Percentiles rank a stretch among this genome's conserved stretches.
phyloP scores from a whole-genome alignment of 225 moss, liverwort and hornwort species.

The Bryum argenteum region DNA sequence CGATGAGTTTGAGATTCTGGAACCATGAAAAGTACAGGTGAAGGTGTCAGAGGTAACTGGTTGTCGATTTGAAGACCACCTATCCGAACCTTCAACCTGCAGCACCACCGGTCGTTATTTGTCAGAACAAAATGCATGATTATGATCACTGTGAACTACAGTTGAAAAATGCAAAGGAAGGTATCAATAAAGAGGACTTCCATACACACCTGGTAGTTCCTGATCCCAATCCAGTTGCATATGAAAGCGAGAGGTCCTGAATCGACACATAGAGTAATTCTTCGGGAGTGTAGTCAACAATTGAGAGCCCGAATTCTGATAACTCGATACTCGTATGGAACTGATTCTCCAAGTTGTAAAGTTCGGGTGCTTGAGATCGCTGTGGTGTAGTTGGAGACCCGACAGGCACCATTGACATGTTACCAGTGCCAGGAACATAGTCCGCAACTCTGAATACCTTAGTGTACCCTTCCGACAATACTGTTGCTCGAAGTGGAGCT shows the following conservation, averaged over 20 bases:
- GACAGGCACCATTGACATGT: slow-evolving; percentile 52
- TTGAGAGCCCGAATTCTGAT: slow-evolving; percentile 86
- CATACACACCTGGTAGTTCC: slow-evolving; percentile 81
- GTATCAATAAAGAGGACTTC: not conserved
- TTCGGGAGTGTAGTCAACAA: slow-evolving; percentile 96
- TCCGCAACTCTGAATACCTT: slow-evolving; percentile 83
- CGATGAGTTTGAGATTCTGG: slow-evolving; percentile 72
- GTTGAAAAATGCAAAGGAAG: slow-evolving; percentile 2
- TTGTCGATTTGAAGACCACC: slow-evolving; percentile 92
- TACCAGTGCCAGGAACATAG: slow-evolving; percentile 63
- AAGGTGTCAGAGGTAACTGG: slow-evolving; percentile 89
- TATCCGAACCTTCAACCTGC: slow-evolving; percentile 84
- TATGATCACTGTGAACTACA: slow-evolving; percentile 6
- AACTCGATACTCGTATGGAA: slow-evolving; percentile 87
- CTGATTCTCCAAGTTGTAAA: slow-evolving; percentile 70
- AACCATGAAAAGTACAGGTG: slow-evolving; percentile 88
- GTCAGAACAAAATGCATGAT: slow-evolving; percentile 16
- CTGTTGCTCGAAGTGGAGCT: slow-evolving; percentile 66
- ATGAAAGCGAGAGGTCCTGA: slow-evolving; percentile 80
- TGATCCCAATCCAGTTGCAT: slow-evolving; percentile 92
- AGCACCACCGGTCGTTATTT: slow-evolving; percentile 20
- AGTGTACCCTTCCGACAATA: slow-evolving; percentile 70
- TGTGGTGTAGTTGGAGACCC: slow-evolving; percentile 42
- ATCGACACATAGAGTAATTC: slow-evolving; percentile 92
- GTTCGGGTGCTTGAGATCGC: slow-evolving; percentile 45